These are phyloP conservation scores for Rhodotorula paludigena DNA, from an alignment of 768 basidiomycete species.

Conservation along the genomic window DNA sequence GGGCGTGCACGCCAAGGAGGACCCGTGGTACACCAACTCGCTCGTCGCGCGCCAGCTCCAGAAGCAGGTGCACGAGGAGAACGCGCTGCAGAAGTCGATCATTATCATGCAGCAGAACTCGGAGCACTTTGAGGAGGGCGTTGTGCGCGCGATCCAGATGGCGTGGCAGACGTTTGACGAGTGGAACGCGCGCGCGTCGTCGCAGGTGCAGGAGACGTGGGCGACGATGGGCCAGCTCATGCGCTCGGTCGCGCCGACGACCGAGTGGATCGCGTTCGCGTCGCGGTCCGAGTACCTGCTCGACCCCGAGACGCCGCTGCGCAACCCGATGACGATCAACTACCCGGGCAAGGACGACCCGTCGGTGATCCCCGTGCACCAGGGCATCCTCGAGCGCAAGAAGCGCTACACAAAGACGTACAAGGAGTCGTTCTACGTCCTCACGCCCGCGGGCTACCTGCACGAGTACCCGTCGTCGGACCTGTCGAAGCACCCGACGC, in stretches of 20 bases:
- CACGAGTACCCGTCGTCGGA: conserved; percentile 84
- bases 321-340: conserved; percentile 64
- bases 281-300: conserved; percentile 89
- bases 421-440: conserved; percentile 72
- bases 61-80: conserved; percentile 86
- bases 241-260: conserved; percentile 60
- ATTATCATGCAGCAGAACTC: conserved; percentile 95
- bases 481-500: conserved; percentile 56
- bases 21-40: conserved; percentile 66
- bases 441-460: conserved; percentile 91
- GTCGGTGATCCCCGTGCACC: conserved; percentile 75
- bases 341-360: conserved; percentile 92
- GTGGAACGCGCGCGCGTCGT: conserved; percentile 60
- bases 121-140: conserved; percentile 93
- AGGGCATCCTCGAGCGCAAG: conserved; percentile 87
- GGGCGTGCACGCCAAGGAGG: conserved; percentile 67
- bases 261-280: conserved; percentile 92
- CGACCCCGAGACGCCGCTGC: conserved; percentile 90
- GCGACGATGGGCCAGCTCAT: conserved; percentile 65
- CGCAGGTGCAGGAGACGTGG: conserved; percentile 70
- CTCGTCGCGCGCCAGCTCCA: conserved; percentile 72
- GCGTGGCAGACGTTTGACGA: conserved; percentile 97
- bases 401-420: conserved; percentile 69
- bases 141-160: conserved; percentile 88
- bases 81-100: conserved; percentile 92